These are phyloP conservation scores for Silybum marianum DNA, from an alignment of 129 eudicot species.

Conservation along the genomic window DNA sequence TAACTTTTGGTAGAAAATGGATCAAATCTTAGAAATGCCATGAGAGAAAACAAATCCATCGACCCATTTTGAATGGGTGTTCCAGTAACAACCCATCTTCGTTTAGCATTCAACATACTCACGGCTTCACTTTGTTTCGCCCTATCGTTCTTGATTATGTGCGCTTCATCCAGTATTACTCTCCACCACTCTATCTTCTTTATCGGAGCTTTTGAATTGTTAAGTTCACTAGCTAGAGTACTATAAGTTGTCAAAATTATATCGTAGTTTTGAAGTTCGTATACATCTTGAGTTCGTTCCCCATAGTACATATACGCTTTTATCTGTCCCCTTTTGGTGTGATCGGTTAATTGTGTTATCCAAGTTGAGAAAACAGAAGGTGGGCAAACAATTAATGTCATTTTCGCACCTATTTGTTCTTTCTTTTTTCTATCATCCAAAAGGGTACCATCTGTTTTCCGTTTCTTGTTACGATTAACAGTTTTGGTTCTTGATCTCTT, in stretches of 20 bases:
- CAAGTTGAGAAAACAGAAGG: slow-evolving; percentile 86
- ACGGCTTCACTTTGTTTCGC: slow-evolving; percentile 75
- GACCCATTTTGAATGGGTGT: slow-evolving; percentile 92
- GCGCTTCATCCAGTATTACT: slow-evolving; percentile 92
- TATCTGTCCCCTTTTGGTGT: slow-evolving; percentile 53
- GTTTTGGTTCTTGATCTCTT: slow-evolving; percentile 42
- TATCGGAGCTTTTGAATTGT: slow-evolving; percentile 44
- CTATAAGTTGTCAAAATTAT: slow-evolving; percentile 79
- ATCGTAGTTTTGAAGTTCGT: slow-evolving; percentile 69
- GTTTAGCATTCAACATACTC: slow-evolving; percentile 49
- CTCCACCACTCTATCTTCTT: slow-evolving; percentile 85
- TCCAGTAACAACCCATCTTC: slow-evolving; percentile 94
- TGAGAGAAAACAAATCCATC: slow-evolving; percentile 71
- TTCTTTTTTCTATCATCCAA: slow-evolving; percentile 5
- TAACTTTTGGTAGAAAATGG: slow-evolving; percentile 73
- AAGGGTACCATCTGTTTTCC: slow-evolving; percentile 29
- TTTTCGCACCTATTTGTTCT: slow-evolving; percentile 26
- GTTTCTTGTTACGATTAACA: slow-evolving; percentile 41
- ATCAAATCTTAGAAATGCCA: slow-evolving; percentile 78
- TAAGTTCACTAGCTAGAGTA: slow-evolving; percentile 52
- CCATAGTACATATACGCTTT: slow-evolving; percentile 81
- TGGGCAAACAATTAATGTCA: slow-evolving; percentile 83
- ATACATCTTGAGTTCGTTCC: slow-evolving; percentile 66
- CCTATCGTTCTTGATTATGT: slow-evolving; percentile 70
- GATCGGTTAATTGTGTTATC: slow-evolving; percentile 74